A percentile compares a stretch with the other conserved stretches of the same genome.
Conservation (phyloP, 768 basidiomycete species). For the Collybia mongolica region DNA sequence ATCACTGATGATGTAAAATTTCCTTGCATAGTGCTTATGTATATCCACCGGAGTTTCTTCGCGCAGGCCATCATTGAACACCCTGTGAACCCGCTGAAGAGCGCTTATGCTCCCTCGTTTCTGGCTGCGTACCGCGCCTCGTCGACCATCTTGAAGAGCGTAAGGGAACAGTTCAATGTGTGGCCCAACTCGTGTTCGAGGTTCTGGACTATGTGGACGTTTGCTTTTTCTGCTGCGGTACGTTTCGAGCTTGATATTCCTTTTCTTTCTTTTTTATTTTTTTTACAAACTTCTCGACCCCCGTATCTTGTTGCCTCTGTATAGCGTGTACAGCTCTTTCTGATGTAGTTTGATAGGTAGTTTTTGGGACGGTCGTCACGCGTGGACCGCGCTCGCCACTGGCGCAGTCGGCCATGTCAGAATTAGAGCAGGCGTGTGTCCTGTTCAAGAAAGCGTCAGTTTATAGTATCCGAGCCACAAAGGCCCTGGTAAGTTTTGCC, state of each 20-base stretch:
- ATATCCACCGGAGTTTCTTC: constrained; percentile 68
- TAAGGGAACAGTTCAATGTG: constrained; percentile 44
- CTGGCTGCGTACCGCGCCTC: constrained; percentile 60
- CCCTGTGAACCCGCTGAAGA: constrained; percentile 65
- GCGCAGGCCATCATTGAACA: constrained; percentile 71
- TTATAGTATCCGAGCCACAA: constrained; percentile 60
- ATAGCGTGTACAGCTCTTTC: too few relatives aligned
- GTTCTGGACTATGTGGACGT: constrained; percentile 67
- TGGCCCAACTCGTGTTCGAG: constrained; percentile 49
- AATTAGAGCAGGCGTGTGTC: constrained; percentile 65
- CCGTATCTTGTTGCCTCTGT: too few relatives aligned
- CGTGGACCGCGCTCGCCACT: constrained; percentile 68
- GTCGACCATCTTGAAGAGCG: constrained; percentile 51
- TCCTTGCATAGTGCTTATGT: constrained; percentile 47
- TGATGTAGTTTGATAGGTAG: constrained; percentile 56
- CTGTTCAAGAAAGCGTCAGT: constrained; percentile 64
- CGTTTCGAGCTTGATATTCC: constrained; percentile 10
- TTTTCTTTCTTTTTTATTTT: too few relatives aligned
- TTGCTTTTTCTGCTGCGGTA: constrained; percentile 54
- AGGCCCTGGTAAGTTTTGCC: constrained; percentile 52
- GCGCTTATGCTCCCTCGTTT: constrained; percentile 63
- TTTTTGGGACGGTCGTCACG: constrained; percentile 79
- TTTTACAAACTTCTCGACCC: too few relatives aligned
- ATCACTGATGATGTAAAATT: too few relatives aligned
- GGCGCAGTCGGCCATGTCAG: constrained; percentile 63